A percentile compares a stretch with the other conserved stretches of the same genome.
These are phyloP conservation scores for Pezicula radicicola DNA, from an alignment of 2,329 filamentous ascomycete genomes.

Conservation along the genomic window DNA sequence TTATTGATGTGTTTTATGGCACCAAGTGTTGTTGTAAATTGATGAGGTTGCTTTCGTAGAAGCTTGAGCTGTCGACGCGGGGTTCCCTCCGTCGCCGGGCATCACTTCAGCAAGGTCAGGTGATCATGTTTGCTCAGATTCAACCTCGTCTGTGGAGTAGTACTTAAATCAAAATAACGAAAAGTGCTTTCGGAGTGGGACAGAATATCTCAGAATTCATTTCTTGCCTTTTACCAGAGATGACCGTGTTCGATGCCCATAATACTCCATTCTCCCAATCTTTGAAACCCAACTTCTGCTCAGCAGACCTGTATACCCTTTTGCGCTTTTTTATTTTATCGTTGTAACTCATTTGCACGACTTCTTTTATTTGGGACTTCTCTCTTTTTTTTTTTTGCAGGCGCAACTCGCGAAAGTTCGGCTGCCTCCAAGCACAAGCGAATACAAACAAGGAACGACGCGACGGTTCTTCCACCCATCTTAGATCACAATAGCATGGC, in stretches of 20 bases:
- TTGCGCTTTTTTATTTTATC: constrained; percentile 9
- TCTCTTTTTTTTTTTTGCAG: background rate
- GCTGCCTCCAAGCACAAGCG: background rate
- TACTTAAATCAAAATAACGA: background rate
- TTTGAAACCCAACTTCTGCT: constrained; percentile 39
- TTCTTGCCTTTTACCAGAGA: constrained; percentile 36
- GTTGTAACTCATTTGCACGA: background rate
- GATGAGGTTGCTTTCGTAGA: too few species aligned
- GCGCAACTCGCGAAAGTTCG: background rate
- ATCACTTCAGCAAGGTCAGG: too few species aligned
- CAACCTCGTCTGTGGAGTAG: too few species aligned
- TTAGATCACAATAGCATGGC: background rate
- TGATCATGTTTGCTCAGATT: too few species aligned
- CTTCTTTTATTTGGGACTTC: background rate
- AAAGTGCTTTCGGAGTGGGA: constrained; percentile 24
- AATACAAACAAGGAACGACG: background rate
- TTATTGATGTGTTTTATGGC: constrained; percentile 10
- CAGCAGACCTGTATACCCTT: constrained; percentile 19
- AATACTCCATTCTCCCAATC: constrained; percentile 49
- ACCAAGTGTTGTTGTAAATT: background rate
- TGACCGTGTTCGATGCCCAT: constrained; percentile 41
- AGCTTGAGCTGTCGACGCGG: too few species aligned
- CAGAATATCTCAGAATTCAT: constrained; percentile 34
- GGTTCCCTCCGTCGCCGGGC: too few species aligned
- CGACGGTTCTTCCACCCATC: background rate